These are phyloP conservation scores for Wickerhamomyces chambardii DNA, from an alignment of 805 yeast genomes.

Conservation along the genomic window DNA sequence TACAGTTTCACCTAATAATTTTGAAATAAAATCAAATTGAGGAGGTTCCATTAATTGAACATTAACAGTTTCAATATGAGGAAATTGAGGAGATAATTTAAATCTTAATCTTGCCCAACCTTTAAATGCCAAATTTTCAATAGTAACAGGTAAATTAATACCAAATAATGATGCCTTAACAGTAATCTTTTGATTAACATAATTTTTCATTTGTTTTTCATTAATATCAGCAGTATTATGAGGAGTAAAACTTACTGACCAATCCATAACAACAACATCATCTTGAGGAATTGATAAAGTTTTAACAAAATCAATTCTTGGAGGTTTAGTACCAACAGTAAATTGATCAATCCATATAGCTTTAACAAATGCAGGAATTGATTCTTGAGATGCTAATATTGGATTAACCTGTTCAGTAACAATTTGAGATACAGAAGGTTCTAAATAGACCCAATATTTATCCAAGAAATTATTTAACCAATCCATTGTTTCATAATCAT, in stretches of 20 bases:
- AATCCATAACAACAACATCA: slow-evolving; percentile 96
- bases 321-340: slow-evolving; percentile 94
- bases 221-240: slow-evolving; percentile 79
- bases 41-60: slow-evolving; percentile 84
- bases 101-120: slow-evolving; percentile 73
- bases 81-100: slow-evolving; percentile 85
- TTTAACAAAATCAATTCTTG: slow-evolving; percentile 83
- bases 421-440: slow-evolving; percentile 82
- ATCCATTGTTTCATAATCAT: slow-evolving; percentile 89
- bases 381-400: slow-evolving; percentile 63
- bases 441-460: slow-evolving; percentile 87
- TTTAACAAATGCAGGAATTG: slow-evolving; percentile 74
- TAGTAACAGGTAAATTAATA: slow-evolving; percentile 65
- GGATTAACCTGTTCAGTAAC: slow-evolving; percentile 84
- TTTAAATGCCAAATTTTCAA: slow-evolving; percentile 71
- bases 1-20: slow-evolving; percentile 64
- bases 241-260: slow-evolving; percentile 93
- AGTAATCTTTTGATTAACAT: slow-evolving; percentile 73
- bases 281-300: slow-evolving; percentile 85
- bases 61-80: slow-evolving; percentile 88
- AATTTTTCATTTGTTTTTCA: slow-evolving; percentile 74
- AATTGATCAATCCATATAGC: slow-evolving; percentile 80
- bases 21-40: slow-evolving; percentile 74
- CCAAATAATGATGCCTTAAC: slow-evolving; percentile 82
- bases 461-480: slow-evolving; percentile 89